A percentile compares a stretch with the other conserved stretches of the same genome.
phyloP scores from a whole-genome alignment of 2,329 filamentous ascomycete species.

The Aureobasidium lini region DNA sequence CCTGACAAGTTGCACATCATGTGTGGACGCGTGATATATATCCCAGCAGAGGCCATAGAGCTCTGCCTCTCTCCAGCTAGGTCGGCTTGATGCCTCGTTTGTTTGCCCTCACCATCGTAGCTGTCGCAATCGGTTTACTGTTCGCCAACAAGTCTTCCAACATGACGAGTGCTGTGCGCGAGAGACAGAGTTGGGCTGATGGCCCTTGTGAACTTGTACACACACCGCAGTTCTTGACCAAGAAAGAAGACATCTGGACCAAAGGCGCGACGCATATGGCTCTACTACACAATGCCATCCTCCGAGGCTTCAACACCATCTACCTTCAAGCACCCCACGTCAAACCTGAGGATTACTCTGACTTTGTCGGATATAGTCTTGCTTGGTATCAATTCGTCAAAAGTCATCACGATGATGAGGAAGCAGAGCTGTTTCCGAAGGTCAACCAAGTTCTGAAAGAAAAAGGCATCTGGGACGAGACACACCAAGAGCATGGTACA shows the following conservation, averaged over 20 bases:
- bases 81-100: neutral
- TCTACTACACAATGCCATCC: constrained; percentile 33
- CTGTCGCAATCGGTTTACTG: neutral
- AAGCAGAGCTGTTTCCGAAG: constrained; percentile 10
- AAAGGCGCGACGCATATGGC: constrained; percentile 29
- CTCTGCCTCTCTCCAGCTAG: no score
- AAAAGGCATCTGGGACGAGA: constrained; percentile 1
- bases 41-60: neutral
- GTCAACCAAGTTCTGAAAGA: constrained; percentile 5
- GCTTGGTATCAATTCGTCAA: constrained; percentile 7
- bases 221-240: neutral
- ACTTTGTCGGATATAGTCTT: constrained; percentile 6
- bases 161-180: neutral
- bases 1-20: neutral
- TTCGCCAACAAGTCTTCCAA: neutral
- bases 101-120: neutral
- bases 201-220: neutral
- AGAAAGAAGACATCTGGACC: constrained; percentile 8
- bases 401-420: constrained; percentile 6
- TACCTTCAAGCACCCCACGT: constrained; percentile 32
- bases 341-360: constrained; percentile 6
- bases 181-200: neutral
- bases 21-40: neutral
- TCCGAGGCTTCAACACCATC: constrained; percentile 35
- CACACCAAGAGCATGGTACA: constrained; percentile 2